phyloP scores from a whole-genome alignment of 1,139 yeast genomes.

The Zygosaccharomyces pseudobailii region DNA sequence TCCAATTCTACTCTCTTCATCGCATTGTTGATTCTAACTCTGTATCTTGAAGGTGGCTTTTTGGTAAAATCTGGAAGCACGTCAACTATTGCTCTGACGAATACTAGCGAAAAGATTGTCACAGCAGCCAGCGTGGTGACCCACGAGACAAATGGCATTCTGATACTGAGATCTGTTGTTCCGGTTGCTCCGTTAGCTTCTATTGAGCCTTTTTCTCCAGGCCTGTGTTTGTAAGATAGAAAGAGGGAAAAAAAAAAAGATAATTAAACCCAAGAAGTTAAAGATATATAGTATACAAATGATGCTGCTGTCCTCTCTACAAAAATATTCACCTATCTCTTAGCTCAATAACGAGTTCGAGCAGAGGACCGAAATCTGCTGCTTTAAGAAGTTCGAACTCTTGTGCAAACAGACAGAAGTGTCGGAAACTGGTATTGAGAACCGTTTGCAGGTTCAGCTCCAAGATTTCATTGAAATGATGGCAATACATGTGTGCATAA shows the following conservation, averaged over 20 bases:
- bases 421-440: conserved; percentile 89
- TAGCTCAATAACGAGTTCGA: conserved; percentile 70
- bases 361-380: conserved; percentile 89
- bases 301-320: not conserved
- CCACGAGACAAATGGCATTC: not conserved
- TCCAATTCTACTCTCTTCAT: conserved; percentile 13
- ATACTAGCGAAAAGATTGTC: not conserved
- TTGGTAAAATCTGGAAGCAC: conserved; percentile 14
- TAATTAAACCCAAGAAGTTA: not conserved
- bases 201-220: not conserved
- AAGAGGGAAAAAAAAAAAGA: not conserved
- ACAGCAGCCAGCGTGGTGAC: not conserved
- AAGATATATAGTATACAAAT: not conserved
- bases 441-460: conserved; percentile 92
- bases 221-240: not conserved
- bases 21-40: conserved; percentile 17
- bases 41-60: conserved; percentile 16
- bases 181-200: not conserved
- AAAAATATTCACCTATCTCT: conserved; percentile 26
- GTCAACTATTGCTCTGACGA: not conserved
- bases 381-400: conserved; percentile 73
- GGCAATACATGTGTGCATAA: conserved; percentile 97
- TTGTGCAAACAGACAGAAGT: conserved; percentile 79
- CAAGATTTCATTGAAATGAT: conserved; percentile 90
- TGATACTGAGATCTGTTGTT: not conserved